phyloP scores from a whole-genome alignment of 352 stramenopile genomes.

The Phytopythium kandeliae region DNA sequence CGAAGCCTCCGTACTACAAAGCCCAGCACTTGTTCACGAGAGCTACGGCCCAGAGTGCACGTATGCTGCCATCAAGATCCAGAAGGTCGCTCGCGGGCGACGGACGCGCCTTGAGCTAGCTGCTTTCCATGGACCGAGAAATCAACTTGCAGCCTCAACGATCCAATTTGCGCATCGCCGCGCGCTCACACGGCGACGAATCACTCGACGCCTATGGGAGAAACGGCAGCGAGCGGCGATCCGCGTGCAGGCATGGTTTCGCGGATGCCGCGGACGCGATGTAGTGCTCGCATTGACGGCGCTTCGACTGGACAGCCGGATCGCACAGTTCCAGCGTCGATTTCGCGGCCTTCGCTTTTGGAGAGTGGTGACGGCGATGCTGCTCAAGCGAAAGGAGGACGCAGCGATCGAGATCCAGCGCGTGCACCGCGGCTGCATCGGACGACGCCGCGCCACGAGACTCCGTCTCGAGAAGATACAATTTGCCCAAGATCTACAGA shows the following conservation, averaged over 20 bases:
- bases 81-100: constrained; percentile 39
- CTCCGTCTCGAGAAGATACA: constrained; percentile 38
- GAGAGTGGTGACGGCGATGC: constrained; percentile 28
- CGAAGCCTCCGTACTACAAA: background rate
- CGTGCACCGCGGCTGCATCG: constrained; percentile 29
- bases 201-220: constrained; percentile 13
- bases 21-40: background rate
- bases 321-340: constrained; percentile 35
- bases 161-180: constrained; percentile 39
- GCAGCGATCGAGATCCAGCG: constrained; percentile 31
- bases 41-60: constrained; percentile 43
- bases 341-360: constrained; percentile 38
- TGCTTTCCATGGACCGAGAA: constrained; percentile 28
- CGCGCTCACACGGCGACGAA: constrained; percentile 13
- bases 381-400: constrained; percentile 22
- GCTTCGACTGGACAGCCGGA: constrained; percentile 20
- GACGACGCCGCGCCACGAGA: constrained; percentile 13
- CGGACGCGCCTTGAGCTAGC: constrained; percentile 23
- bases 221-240: constrained; percentile 20
- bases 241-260: constrained; percentile 41
- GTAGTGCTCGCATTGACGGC: constrained; percentile 15
- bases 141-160: constrained; percentile 21
- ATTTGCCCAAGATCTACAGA: constrained; percentile 20
- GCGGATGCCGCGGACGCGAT: constrained; percentile 27
- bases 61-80: constrained; percentile 55